Percentiles rank a stretch among this genome's conserved stretches.
Evolutionary conservation across 1,139 yeast genomes (phyloP).

Genomic region (Protomyces macrosporus): DNA sequence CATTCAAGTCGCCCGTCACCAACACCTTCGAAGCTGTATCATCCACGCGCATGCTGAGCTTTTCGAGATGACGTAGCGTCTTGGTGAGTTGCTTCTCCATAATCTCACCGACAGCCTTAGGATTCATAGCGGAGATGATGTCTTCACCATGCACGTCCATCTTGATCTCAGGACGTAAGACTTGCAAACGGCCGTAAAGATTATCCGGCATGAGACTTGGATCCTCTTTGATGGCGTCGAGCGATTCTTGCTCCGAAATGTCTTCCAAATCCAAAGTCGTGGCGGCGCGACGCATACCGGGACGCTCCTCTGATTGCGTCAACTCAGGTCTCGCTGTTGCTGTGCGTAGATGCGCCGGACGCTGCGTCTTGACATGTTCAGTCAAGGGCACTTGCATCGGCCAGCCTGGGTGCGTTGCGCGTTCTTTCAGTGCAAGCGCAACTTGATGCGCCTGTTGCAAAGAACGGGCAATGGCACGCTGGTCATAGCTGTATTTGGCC

Average conservation of each 20-base stretch:
- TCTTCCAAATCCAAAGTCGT: not conserved
- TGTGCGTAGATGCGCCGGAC: not conserved
- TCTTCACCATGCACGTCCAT: slow-evolving; percentile 20
- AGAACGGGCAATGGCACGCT: slow-evolving; percentile 14
- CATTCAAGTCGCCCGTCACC: slow-evolving; percentile 93
- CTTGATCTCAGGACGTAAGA: slow-evolving; percentile 20
- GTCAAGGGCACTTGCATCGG: slow-evolving; percentile 19
- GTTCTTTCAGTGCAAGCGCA: slow-evolving; percentile 4
- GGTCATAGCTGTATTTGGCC: slow-evolving; percentile 5
- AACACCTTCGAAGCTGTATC: slow-evolving; percentile 91
- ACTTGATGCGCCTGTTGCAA: slow-evolving; percentile 10
- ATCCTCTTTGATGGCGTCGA: not conserved
- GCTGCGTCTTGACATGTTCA: not conserved
- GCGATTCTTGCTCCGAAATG: not conserved
- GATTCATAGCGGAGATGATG: slow-evolving; percentile 23
- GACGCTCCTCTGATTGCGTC: not conserved
- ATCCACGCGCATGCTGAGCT: slow-evolving; percentile 75
- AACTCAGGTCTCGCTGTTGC: not conserved
- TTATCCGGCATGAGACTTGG: not conserved
- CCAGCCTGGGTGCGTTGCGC: slow-evolving; percentile 19
- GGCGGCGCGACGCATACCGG: slow-evolving; percentile 1
- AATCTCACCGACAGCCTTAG: slow-evolving; percentile 17
- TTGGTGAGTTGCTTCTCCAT: slow-evolving; percentile 23
- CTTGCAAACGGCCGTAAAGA: slow-evolving; percentile 4
- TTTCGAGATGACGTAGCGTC: slow-evolving; percentile 52